Conservation (phyloP, 192 early-diverging fungal species). For the Mortierella antarctica region DNA sequence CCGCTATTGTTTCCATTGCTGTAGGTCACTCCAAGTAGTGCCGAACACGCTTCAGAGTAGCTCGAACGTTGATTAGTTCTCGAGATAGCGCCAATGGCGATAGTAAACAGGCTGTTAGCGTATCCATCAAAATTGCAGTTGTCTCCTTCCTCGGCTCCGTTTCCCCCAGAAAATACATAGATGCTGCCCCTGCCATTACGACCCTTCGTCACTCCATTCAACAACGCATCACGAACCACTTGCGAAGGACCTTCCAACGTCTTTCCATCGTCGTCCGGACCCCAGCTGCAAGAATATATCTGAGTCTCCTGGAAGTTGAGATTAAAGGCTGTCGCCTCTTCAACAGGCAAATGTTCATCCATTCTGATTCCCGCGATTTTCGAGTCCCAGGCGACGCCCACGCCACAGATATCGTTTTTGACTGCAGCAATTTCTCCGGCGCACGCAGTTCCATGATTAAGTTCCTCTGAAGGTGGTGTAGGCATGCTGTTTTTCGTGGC, state of each 20-base stretch:
- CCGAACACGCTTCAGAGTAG: conserved; percentile 90
- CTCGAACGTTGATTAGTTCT: conserved; percentile 78
- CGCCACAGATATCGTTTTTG: conserved; percentile 91
- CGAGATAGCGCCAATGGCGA: conserved; percentile 91
- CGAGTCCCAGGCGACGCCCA: conserved; percentile 93
- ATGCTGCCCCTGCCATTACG: conserved; percentile 88
- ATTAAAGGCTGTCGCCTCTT: conserved; percentile 92
- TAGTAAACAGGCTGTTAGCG: conserved; percentile 95
- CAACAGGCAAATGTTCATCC: conserved; percentile 86
- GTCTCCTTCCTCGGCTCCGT: conserved; percentile 82
- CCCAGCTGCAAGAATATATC: conserved; percentile 98
- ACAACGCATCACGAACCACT: conserved; percentile 84
- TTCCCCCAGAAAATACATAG: conserved; percentile 95
- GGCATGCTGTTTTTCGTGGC: conserved; percentile 84
- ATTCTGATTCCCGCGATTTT: conserved; percentile 91
- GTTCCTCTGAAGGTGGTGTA: conserved; percentile 76
- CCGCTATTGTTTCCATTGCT: conserved; percentile 73
- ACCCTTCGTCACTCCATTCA: conserved; percentile 88
- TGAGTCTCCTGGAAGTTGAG: conserved; percentile 89
- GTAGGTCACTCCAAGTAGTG: conserved; percentile 90
- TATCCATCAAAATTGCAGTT: conserved; percentile 99
- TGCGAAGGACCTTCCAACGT: conserved; percentile 86
- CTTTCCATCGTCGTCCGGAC: conserved; percentile 89
- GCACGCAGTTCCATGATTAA: conserved; percentile 96
- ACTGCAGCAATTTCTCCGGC: conserved; percentile 97